A percentile compares a stretch with the other conserved stretches of the same genome.
phyloP scores from a whole-genome alignment of 352 stramenopile species.

The Phytophthora agathidicida region DNA sequence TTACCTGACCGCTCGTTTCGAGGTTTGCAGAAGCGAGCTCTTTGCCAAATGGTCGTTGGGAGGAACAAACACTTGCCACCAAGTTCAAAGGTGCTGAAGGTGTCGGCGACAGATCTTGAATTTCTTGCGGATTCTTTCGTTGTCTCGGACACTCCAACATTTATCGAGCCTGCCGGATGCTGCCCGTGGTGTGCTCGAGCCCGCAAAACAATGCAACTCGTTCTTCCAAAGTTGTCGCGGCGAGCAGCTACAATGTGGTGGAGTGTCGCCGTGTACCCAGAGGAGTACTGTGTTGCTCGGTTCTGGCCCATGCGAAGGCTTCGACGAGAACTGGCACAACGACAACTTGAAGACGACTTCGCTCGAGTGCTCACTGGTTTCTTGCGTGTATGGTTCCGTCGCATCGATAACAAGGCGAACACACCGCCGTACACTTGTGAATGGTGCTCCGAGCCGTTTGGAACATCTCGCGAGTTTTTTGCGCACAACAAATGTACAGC shows the following conservation, averaged over 20 bases:
- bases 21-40: conserved; percentile 12
- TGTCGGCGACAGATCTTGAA: conserved; percentile 7
- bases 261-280: conserved; percentile 15
- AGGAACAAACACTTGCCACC: conserved; percentile 2
- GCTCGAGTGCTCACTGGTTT: conserved; percentile 19
- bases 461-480: conserved; percentile 26
- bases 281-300: conserved; percentile 21
- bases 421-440: conserved; percentile 34
- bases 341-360: conserved; percentile 24
- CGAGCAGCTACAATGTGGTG: conserved; percentile 16
- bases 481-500: conserved; percentile 27
- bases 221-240: conserved; percentile 7
- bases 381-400: conserved; percentile 35
- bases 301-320: conserved; percentile 6
- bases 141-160: not conserved
- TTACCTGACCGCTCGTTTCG: conserved; percentile 13
- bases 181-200: conserved; percentile 17
- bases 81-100: conserved; percentile 11
- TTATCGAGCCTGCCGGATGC: not conserved
- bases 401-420: conserved; percentile 15
- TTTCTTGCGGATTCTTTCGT: conserved; percentile 2
- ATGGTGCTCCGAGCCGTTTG: conserved; percentile 34
- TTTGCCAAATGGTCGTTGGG: conserved; percentile 34
- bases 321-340: conserved; percentile 12
- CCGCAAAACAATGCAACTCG: not conserved